Base-by-base conservation (phyloP, 768 basidiomycete genomes). In the Suillus variegatus region DNA sequence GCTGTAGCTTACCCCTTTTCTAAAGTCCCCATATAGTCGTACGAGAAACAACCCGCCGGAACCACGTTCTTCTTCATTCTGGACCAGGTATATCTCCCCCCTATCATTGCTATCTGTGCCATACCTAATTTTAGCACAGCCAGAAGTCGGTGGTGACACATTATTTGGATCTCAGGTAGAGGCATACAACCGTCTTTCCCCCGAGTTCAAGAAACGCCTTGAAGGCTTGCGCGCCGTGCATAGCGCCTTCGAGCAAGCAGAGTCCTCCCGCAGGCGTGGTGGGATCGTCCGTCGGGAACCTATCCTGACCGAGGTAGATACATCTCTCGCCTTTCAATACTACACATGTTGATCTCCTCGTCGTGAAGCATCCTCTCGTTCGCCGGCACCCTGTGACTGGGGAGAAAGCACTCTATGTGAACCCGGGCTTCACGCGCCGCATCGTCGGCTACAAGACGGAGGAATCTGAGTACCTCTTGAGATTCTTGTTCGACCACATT, bases 361-460 rank as follows among this genome's bases (percentile, higher is more conserved):
- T 55, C 20, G 6, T 61, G 16, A 67, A 83, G 82, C 86, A 85
- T 73, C 84, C 85, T 6, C 62, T 86, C 68, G 86, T 88, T 65
- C 83, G 87, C 64, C 75, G 79, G 18, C 87, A 88, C 72, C 88
- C 87, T 20, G 84, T 82, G 1, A 88, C 88, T 0, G 86, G 86
- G n/a, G 83, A 87, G 71, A 87, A 88, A 74, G 84, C 84, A 1
- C 76, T 88, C 22, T 86, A 85, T 70, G 76, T 88, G 75, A 87
- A 87, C 74, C 80, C 79, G 62, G 84, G 82, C 38, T 86, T 86
- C 78, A 85, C 85, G 4, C 74, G 75, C 38, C 79, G 77, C 67
- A 86, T 87, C 71, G 84, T 86, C 52, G 86, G 86, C 6, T 85
- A 79, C 77, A 84, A 83, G 65, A 52, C 76, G 12, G 85, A 87